Conservation (phyloP, 441 rosid species). For the Lepidium campestre region DNA sequence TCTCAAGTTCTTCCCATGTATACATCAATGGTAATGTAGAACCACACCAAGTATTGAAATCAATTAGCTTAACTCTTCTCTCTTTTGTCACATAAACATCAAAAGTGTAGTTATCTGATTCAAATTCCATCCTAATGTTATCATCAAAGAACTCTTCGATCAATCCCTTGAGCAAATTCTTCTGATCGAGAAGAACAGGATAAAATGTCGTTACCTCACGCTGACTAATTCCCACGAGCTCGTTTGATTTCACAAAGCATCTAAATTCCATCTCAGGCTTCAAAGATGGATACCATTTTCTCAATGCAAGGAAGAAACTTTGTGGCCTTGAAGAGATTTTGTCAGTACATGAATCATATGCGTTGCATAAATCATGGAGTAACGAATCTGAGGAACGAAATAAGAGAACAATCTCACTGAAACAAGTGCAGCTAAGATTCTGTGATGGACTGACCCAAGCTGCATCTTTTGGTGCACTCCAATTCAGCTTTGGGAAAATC, state of each 20-base stretch:
- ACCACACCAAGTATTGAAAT: conserved; percentile 81
- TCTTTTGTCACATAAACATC: conserved; percentile 56
- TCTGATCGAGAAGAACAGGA: conserved; percentile 44
- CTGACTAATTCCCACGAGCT: conserved; percentile 61
- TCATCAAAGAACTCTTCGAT: conserved; percentile 42
- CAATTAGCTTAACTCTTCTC: conserved; percentile 50
- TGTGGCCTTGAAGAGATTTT: conserved; percentile 44
- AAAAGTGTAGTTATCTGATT: conserved; percentile 54
- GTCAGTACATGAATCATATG: conserved; percentile 61
- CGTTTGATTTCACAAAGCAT: conserved; percentile 50
- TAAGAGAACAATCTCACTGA: conserved; percentile 69
- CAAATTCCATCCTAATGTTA: conserved; percentile 41
- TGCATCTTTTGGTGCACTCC: conserved; percentile 88
- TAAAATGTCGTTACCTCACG: conserved; percentile 80
- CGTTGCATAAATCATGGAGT: conserved; percentile 65
- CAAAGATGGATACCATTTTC: conserved; percentile 67
- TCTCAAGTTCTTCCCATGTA: conserved; percentile 67
- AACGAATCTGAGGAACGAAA: conserved; percentile 69
- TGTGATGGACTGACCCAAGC: conserved; percentile 83
- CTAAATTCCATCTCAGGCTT: conserved; percentile 75
- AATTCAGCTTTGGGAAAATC: conserved; percentile 67
- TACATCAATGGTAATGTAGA: conserved; percentile 65
- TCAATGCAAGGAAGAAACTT: conserved; percentile 67
- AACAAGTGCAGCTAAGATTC: conserved; percentile 55
- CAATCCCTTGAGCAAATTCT: conserved; percentile 28